Evolutionary conservation across 495 filamentous ascomycete species (phyloP), one percentile per base, ranked within the genome.

Genomic region (Hyphodiscus hymeniophilus): DNA sequence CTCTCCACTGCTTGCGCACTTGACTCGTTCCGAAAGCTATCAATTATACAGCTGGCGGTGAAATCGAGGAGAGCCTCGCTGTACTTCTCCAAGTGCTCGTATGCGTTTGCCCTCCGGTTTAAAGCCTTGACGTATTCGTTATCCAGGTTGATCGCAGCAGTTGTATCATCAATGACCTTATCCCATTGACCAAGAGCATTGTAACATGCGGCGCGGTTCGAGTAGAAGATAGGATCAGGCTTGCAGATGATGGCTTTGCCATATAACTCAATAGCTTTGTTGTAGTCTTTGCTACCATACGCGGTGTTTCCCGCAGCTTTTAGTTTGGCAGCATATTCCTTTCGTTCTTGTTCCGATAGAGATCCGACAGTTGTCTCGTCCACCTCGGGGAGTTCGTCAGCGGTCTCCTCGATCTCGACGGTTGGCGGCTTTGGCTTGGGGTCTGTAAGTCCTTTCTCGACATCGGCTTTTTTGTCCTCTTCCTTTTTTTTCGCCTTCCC

Each of bases 11-110:
- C 80, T 61, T 90, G 78, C 13, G 91, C 89, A 59, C 84, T 92
- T 42, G 73, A 67, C 55, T 95, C 85, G 65, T 92, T 96, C 62
- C 80, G 79, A 74, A 99, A 99, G 39, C 80, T 80, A 67, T 97
- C 94, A 63, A 99, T 95, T 58, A 99, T 99, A 70, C 92, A 99
- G 73, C 89, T 95, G 33, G 94, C 94, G 15, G 92, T 99, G 66
- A 89, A 97, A 66, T 99, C 92, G 24, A 99, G 76, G 17, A 99
- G 80, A 38, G 92, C 94, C 58, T 95, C 89, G 71, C 89, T 94
- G 73, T 82, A 95, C 62, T 83, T 85, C 42, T 79, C 81, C 4
- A 92, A 73, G 58, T 96, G 85, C 67, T 99, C 92, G 63, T 97
- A 97, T 32, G 92, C 92, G 60, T 88, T 94, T 33, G 92, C 92